Conservation (phyloP, 306 rosid genomes). For the Prunus davidiana region DNA sequence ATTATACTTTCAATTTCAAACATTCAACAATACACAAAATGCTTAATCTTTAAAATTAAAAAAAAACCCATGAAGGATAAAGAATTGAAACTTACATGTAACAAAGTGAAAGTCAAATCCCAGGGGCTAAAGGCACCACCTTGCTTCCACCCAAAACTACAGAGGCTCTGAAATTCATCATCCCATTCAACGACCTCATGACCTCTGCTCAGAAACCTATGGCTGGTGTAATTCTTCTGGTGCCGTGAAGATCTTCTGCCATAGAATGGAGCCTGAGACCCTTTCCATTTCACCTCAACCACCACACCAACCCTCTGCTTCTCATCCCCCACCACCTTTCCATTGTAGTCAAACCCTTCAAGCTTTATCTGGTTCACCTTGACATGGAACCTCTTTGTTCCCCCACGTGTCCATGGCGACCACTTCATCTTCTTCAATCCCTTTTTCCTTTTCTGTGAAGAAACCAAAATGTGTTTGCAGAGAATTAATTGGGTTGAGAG, state of each 20-base stretch:
- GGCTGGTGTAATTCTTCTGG: conserved; percentile 29
- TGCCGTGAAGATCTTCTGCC: conserved; percentile 16
- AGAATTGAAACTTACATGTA: conserved; percentile 39
- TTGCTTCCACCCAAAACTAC: conserved; percentile 22
- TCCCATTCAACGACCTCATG: conserved; percentile 38
- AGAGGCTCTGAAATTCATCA: conserved; percentile 25
- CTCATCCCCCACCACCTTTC: neutral
- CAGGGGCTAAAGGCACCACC: conserved; percentile 21
- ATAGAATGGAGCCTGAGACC: conserved; percentile 41
- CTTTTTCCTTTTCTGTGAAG: neutral
- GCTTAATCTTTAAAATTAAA: neutral
- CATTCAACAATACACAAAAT: neutral
- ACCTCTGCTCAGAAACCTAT: neutral
- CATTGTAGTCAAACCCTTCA: neutral
- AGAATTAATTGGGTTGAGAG: no score
- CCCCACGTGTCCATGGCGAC: conserved; percentile 29
- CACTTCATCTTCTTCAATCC: conserved; percentile 26
- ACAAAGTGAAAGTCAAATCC: conserved; percentile 43
- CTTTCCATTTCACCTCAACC: conserved; percentile 40
- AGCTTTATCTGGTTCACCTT: conserved; percentile 55
- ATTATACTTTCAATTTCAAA: neutral
- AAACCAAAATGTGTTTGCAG: neutral
- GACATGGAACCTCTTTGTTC: conserved; percentile 36
- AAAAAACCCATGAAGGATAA: neutral
- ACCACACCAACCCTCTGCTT: conserved; percentile 18